Percentiles rank a stretch among this genome's conserved stretches.
Conservation (phyloP, 345 rosid genomes). For the Eucalyptus marginata region DNA sequence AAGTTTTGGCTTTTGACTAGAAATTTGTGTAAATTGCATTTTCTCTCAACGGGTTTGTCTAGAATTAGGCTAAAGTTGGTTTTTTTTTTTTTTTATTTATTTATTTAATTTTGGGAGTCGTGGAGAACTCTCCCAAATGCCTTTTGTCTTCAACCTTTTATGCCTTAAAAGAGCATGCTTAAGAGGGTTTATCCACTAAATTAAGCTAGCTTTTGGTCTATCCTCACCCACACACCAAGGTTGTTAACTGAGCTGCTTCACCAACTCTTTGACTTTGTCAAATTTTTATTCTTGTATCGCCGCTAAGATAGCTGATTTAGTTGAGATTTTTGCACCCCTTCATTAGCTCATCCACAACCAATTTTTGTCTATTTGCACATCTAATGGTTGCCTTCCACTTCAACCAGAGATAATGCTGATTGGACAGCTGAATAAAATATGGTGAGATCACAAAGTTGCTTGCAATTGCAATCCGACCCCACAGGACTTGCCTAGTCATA, state of each 20-base stretch:
- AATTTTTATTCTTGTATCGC: not conserved
- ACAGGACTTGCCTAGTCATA: not conserved
- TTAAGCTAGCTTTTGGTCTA: too few relatives aligned
- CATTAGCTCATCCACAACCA: not conserved
- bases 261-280: not conserved
- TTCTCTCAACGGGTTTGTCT: not conserved
- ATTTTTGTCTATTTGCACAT: not conserved
- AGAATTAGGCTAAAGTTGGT: not conserved
- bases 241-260: not conserved
- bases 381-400: not conserved
- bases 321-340: not conserved
- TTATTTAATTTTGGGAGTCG: not conserved
- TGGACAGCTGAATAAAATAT: accelerated
- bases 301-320: not conserved
- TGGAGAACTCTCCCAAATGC: not conserved
- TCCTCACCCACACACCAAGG: not conserved
- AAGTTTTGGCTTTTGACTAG: not conserved
- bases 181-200: not conserved
- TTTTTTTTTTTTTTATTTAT: too few relatives aligned
- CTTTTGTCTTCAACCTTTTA: not conserved
- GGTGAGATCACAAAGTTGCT: not conserved
- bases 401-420: not conserved
- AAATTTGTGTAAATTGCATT: too few relatives aligned
- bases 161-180: not conserved
- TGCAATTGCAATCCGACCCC: not conserved